phyloP scores from a whole-genome alignment of 176 grass and related monocot species.

The Bromus sterilis region DNA sequence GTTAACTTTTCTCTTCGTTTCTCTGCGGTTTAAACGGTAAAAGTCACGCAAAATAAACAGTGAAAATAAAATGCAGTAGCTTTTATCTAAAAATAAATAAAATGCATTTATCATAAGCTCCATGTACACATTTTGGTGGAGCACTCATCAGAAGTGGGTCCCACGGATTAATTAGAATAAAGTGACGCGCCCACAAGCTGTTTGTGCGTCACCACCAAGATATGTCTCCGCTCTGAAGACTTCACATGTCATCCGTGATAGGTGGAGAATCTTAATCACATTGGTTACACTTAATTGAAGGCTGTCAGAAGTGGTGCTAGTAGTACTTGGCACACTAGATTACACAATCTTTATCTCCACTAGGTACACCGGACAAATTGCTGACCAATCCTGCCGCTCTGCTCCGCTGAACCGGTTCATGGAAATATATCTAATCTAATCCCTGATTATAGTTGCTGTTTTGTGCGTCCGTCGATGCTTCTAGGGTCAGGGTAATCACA shows the following conservation, averaged over 20 bases:
- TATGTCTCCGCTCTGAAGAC: background rate
- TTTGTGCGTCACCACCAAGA: background rate
- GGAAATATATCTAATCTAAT: background rate
- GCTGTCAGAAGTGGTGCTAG: background rate
- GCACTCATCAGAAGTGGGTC: background rate
- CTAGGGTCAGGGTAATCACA: background rate
- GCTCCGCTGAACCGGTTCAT: background rate
- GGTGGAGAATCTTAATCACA: conserved; percentile 29
- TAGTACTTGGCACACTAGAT: background rate
- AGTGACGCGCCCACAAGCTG: background rate
- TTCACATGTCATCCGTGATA: conserved; percentile 25
- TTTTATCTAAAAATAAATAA: too few relatives aligned
- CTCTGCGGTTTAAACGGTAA: background rate
- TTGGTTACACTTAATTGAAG: background rate
- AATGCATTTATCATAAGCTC: background rate
- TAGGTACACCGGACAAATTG: background rate
- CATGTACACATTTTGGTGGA: background rate
- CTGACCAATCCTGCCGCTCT: background rate
- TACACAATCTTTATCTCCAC: background rate
- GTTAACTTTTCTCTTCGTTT: background rate
- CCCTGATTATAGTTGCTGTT: background rate
- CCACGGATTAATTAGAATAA: background rate
- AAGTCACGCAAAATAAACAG: background rate
- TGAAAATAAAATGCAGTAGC: too few relatives aligned
- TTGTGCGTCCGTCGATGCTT: background rate